Evolutionary conservation across 2,329 filamentous ascomycete genomes (phyloP), one percentile per base, ranked within the genome.

Genomic region (Aspergillus jensenii): DNA sequence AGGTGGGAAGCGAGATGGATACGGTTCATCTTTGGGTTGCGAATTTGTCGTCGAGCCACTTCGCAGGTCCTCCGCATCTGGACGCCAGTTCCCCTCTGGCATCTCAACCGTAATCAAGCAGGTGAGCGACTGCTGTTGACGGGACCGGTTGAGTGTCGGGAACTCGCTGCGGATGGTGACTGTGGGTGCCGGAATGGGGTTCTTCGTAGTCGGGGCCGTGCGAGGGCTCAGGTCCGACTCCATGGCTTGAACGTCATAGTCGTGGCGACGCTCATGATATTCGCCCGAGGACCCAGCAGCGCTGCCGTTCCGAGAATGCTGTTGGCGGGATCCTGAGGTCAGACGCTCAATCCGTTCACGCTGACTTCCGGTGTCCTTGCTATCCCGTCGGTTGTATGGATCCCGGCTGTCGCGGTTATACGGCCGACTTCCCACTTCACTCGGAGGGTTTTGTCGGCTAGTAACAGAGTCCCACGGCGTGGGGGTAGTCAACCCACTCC

Each of bases 131-230:
- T 99, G 95, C 74, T 97, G 95, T 71, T 96, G 91, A 51, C 93
- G 89, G 19, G 93, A 97, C 63, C 91, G 85, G 74, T 84, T 97
- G 68, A 99, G 84, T 1, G 95, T 98, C 0, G 95, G 95, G 70
- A 97, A 99, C 75, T 99, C 95, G 71, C 93, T 98, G 59, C 93
- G 90, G 48, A 99, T 90, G 0, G 91, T 96, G n/a, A 99, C 92
- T 0, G 86, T 90, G 0, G 95, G 95, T 6, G 92, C 81, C 1
- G 95, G 93, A 58, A 98, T 97, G 0, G 92, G 91, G 66, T 96
- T 96, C 67, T 89, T 90, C 9, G 87, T 83, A 19, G 89, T 72
- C 9, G 51, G 46, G 52, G 79, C 83, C 6, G 82, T 77, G 39
- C 89, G 87, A 6, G 91, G 90, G 62, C 85, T 84, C 17, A 96